Conservation (phyloP, 257 asterid genomes). For the Ligustrum vulgare region DNA sequence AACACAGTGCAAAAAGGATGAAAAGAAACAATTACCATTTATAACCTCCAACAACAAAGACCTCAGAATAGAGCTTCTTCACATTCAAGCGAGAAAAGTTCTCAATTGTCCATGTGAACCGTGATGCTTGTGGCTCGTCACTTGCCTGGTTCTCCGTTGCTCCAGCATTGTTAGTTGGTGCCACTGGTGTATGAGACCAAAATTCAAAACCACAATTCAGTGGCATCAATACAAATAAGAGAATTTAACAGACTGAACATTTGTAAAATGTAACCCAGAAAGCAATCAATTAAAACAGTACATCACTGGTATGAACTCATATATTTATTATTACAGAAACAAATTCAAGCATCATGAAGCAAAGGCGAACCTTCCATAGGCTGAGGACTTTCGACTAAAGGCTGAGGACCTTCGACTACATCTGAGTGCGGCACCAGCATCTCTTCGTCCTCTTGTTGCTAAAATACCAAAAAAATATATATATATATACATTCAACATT, state of each 20-base stretch:
- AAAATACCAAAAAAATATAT: conserved; percentile 8
- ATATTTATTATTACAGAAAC: not conserved
- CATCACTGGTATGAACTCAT: not conserved
- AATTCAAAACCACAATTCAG: not conserved
- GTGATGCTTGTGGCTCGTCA: conserved; percentile 54
- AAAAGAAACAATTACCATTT: conserved; percentile 36
- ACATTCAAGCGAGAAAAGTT: conserved; percentile 39
- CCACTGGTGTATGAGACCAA: conserved; percentile 16
- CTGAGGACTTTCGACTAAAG: conserved; percentile 52
- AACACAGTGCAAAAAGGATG: not conserved
- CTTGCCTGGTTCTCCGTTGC: conserved; percentile 48
- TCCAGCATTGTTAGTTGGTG: conserved; percentile 37
- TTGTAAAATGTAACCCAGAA: not conserved
- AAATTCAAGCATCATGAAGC: not conserved
- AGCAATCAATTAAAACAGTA: not conserved
- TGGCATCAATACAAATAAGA: not conserved
- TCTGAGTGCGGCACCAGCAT: conserved; percentile 80
- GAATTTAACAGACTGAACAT: not conserved
- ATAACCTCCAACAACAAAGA: conserved; percentile 47
- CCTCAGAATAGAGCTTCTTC: conserved; percentile 53
- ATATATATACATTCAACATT: not conserved
- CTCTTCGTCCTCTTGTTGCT: conserved; percentile 79
- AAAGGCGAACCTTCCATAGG: conserved; percentile 63
- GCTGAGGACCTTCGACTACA: conserved; percentile 72
- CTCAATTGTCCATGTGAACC: conserved; percentile 52